Evolutionary conservation across 306 rosid species (phyloP), one percentile per base, ranked within the genome.

Genomic region (Rosa lucieae): DNA sequence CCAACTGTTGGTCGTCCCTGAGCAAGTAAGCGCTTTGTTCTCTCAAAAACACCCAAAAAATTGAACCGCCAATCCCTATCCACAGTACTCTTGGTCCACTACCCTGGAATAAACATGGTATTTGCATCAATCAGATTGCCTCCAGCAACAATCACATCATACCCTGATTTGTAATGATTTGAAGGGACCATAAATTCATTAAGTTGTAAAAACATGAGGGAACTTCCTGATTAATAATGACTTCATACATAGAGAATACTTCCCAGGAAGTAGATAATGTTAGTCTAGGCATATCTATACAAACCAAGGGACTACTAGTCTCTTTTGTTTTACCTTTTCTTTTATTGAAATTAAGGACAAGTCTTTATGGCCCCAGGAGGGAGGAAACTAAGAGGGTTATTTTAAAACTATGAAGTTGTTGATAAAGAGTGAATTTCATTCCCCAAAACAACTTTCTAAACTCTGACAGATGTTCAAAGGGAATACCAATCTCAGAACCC

Each of bases 11-110:
- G 87, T 49, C 84, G 87, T 76, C 87, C 74, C 78, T 88, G 80
- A 23, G 84, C 83, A 35, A 88, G 88, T 18, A 73, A 63, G 29
- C 55, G 86, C 77, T 88, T 88, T 0, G 89, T 84, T 39, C 89
- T 56, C 83, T 88, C 91, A 5, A 88, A 88, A 12, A 88, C 89
- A 8, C 88, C 82, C 12, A 86, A 88, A 88, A 88, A 65, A 85
- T 88, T 0, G 89, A 85, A 44, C 89, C 91, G 1, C 91, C 91
- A 5, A 88, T 79, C 68, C 91, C 91, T 77, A 88, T 83, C 89
- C 89, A 85, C 53, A 88, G 69, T 32, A 88, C 91, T 80, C 89
- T 84, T n/a, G 91, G 91, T 29, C 85, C 89, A 49, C 86, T 86
- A 17, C 91, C 91, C 91, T 85, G 86, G 76, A 77, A 32, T 23